Evolutionary conservation across 2,329 filamentous ascomycete species (phyloP).

Genomic region (Camptophora hylomeconis): DNA sequence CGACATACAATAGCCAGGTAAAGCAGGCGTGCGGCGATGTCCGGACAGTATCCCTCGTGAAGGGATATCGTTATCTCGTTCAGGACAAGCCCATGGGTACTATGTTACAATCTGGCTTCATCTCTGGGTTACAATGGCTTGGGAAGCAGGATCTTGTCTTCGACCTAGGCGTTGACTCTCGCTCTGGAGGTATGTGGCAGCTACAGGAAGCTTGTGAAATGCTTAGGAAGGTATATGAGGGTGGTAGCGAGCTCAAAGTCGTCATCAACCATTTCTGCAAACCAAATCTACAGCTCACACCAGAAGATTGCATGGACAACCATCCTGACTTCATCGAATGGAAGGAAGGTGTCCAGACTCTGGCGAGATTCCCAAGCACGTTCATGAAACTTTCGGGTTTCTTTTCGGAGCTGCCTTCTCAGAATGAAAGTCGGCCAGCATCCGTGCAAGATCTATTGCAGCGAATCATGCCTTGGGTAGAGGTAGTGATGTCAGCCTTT

Average conservation of each 20-base stretch:
- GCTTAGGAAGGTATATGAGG: constrained; percentile 51
- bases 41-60: constrained; percentile 51
- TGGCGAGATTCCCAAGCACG: constrained; percentile 51
- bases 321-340: constrained; percentile 54
- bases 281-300: constrained; percentile 52
- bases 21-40: constrained; percentile 46
- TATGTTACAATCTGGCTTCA: constrained; percentile 50
- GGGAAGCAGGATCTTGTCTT: constrained; percentile 54
- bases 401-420: constrained; percentile 62
- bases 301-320: constrained; percentile 11
- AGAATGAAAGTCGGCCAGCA: constrained; percentile 19
- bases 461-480: constrained; percentile 56
- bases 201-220: constrained; percentile 58
- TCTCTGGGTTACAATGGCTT: constrained; percentile 52
- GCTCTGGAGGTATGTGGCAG: constrained; percentile 61
- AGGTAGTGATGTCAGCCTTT: constrained; percentile 59
- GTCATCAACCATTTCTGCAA: constrained; percentile 84
- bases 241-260: constrained; percentile 49
- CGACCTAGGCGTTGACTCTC: constrained; percentile 73
- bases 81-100: constrained; percentile 61
- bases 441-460: constrained; percentile 45
- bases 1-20: constrained; percentile 51
- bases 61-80: constrained; percentile 70
- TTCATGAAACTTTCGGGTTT: constrained; percentile 87
- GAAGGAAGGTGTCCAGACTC: constrained; percentile 53